Evolutionary conservation across 306 rosid species (phyloP), one percentile per base, ranked within the genome.

Genomic region (Glycine soja): DNA sequence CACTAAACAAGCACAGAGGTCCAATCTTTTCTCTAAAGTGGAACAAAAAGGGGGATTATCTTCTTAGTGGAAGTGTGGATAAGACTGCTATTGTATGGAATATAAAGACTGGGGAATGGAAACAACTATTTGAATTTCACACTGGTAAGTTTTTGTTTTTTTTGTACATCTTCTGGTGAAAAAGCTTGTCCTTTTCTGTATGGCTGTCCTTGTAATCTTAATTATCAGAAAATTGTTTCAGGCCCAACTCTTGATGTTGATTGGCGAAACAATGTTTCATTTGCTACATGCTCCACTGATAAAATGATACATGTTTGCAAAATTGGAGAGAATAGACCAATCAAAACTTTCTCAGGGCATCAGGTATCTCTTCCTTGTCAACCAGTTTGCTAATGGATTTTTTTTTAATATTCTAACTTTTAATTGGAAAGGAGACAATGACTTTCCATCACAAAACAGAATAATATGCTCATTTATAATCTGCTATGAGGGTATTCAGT

Each of bases 11-110:
- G 79, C 93, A 88, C 77, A 88, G 81, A 85, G 93, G 93, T 69
- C 93, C 93, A 66, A 90, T 90, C 42, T 90, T 90, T 83, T 88
- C 91, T 74, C 82, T 90, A 57, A 90, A 90, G 68, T 90, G 93
- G 93, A 90, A 90, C 75, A 88, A 83, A 85, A 88, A 90, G 66
- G 91, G 93, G n/a, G 91, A 90, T 85, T 90, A 90, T 86, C 93
- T 90, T 90, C 89, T 90, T 56, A 90, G 88, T 77, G 93, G 93
- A 75, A 90, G 91, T 24, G 88, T 86, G 70, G 91, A 90, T 78
- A 86, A 72, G 79, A 88, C 93, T 40, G 93, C 91, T 42, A 88
- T 90, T 77, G 91, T 90, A n/a, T 90, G 93, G 93, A 89, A 90
- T 74, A 54, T 82, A 47, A 90, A 80, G 82, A 85, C 89, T 42